Percentiles rank a stretch among this genome's conserved stretches.
phyloP scores from a whole-genome alignment of 2,329 filamentous ascomycete genomes.

The Botrytis aclada region DNA sequence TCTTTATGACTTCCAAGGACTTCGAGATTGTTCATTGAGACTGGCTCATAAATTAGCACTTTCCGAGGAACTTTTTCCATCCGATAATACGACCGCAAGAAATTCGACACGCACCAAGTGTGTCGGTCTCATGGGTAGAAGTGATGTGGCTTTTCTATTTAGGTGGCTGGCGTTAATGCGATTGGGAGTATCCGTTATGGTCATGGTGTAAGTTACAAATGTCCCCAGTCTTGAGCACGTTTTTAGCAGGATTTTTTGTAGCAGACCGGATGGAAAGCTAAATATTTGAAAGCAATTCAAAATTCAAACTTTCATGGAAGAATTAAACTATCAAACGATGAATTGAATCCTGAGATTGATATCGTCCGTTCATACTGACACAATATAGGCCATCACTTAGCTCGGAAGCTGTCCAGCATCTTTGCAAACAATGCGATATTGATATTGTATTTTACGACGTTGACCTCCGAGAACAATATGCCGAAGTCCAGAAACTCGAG shows the following conservation, averaged over 20 bases:
- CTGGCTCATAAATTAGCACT: background rate
- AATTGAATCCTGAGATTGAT: background rate
- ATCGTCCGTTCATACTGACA: background rate
- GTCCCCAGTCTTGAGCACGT: background rate
- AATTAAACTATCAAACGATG: background rate
- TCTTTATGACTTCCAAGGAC: background rate
- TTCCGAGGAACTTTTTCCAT: background rate
- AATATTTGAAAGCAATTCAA: background rate
- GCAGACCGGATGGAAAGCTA: background rate
- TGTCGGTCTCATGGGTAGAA: conserved; percentile 7
- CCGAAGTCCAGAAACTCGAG: background rate
- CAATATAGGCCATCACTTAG: background rate
- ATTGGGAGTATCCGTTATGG: conserved; percentile 9
- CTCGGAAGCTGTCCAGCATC: background rate
- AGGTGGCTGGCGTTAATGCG: conserved; percentile 15
- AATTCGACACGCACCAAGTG: background rate
- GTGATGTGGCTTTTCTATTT: conserved; percentile 5
- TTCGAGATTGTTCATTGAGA: background rate
- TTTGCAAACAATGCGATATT: conserved; percentile 9
- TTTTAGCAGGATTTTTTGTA: background rate
- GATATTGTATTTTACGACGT: conserved; percentile 1
- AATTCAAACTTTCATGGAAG: background rate
- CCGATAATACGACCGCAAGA: background rate
- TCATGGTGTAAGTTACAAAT: conserved; percentile 2
- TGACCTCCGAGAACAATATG: background rate